Evolutionary conservation across 805 yeast genomes (phyloP), one percentile per base, ranked within the genome.

Genomic region (Myxozyma melibiosi): DNA sequence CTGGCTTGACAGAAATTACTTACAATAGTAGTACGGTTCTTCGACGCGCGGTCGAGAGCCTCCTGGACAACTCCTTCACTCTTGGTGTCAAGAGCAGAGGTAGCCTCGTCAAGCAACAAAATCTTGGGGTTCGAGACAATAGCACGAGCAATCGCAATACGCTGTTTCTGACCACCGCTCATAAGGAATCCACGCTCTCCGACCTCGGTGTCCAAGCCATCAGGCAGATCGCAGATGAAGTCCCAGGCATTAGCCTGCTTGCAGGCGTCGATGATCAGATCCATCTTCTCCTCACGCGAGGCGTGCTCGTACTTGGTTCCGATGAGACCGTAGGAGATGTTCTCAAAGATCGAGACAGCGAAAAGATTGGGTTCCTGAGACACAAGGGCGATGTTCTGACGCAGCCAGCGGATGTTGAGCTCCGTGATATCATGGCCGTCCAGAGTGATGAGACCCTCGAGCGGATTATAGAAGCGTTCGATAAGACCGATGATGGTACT

Each of bases 311-410:
- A 59, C 37, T 41, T 52, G 2, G 67, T 58, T 4, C 71, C 72
- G 57, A 73, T 58, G 47, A 89, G 73, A 24, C 96, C 96, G 73
- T 86, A 89, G 56, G 89, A 77, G 43, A 90, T 82, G 66, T 90
- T 90, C 66, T 90, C 96, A 68, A 83, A 72, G 40, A 90, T 86
- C 0, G 92, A 78, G 57, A 88, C 92, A 67, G 90, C 88, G 74
- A 89, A 90, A 44, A 90, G 73, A 14, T 57, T 64, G 8, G 70
- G 69, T 45, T 84, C 87, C 67, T 84, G 88, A 59, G 80, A 84
- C 6, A 84, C 88, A 46, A 82, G 76, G 2, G 88, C 86, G 16
- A 81, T 71, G 52, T 78, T 78, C 22, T 76, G 68, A 39, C 88
- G 70, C 68, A 80, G 78, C 64, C 76, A 73, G 37, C 80, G 80